These are phyloP conservation scores for Curvularia spicifera DNA, from an alignment of 2,329 filamentous ascomycete species.

Conservation along the genomic window DNA sequence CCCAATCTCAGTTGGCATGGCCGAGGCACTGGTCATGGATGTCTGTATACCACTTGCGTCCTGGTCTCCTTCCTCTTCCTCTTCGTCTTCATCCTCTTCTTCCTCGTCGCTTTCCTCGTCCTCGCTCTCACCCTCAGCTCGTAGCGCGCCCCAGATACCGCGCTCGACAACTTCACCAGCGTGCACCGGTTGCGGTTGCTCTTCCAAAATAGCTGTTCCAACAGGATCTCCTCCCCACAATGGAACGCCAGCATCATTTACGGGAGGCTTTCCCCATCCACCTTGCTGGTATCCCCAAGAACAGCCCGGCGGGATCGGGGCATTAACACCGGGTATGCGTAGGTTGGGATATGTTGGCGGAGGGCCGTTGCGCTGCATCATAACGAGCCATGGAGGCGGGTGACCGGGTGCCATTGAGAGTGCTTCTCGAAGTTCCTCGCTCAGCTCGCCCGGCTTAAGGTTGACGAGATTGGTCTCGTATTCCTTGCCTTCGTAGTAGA, in stretches of 20 bases:
- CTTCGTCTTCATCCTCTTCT: slow-evolving; percentile 69
- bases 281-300: slow-evolving; percentile 96
- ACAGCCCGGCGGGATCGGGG: slow-evolving; percentile 85
- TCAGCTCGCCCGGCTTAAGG: slow-evolving; percentile 86
- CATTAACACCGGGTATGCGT: slow-evolving; percentile 92
- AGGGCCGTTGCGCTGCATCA: slow-evolving; percentile 91
- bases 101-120: slow-evolving; percentile 65
- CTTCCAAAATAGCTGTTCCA: slow-evolving; percentile 71
- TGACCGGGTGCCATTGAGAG: slow-evolving; percentile 92
- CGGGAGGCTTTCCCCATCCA: slow-evolving; percentile 93
- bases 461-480: slow-evolving; percentile 94
- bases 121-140: slow-evolving; percentile 76
- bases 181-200: slow-evolving; percentile 61
- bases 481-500: slow-evolving; percentile 99
- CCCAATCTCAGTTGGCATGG: slow-evolving; percentile 79
- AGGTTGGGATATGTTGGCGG: slow-evolving; percentile 95
- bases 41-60: slow-evolving; percentile 69
- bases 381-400: slow-evolving; percentile 95
- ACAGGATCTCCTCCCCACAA: slow-evolving; percentile 95
- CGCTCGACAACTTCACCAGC: slow-evolving; percentile 81
- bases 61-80: slow-evolving; percentile 68
- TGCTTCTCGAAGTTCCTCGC: slow-evolving; percentile 87
- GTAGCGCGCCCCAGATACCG: slow-evolving; percentile 89
- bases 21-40: slow-evolving; percentile 75
- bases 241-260: slow-evolving; percentile 90